These are phyloP conservation scores for Pezicula radicicola DNA, from an alignment of 2,329 filamentous ascomycete species.

Conservation along the genomic window DNA sequence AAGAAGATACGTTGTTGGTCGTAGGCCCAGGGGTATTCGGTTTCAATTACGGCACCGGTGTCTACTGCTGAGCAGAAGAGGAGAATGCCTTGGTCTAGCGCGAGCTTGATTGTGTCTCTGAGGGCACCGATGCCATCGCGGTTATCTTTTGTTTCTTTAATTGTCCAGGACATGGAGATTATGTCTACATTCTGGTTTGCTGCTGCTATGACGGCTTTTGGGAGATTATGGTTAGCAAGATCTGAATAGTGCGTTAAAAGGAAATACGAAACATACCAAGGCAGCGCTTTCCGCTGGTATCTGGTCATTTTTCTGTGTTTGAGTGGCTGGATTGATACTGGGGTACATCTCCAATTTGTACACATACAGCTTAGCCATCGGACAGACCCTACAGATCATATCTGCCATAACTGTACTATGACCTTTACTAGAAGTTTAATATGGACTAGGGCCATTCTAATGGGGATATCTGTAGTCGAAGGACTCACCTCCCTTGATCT, in stretches of 20 bases:
- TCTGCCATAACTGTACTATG: slow-evolving; percentile 30
- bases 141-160: slow-evolving; percentile 19
- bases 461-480: slow-evolving; percentile 17
- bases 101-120: too few relatives aligned
- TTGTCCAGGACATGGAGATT: slow-evolving; percentile 37
- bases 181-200: slow-evolving; percentile 28
- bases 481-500: slow-evolving; percentile 23
- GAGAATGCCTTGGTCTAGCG: slow-evolving; percentile 27
- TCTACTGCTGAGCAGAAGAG: slow-evolving; percentile 37
- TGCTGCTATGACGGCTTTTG: slow-evolving; percentile 29
- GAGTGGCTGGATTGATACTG: too few relatives aligned
- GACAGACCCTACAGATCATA: slow-evolving; percentile 25
- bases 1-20: slow-evolving; percentile 19
- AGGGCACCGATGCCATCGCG: slow-evolving; percentile 27
- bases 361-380: slow-evolving; percentile 19
- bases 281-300: slow-evolving; percentile 15
- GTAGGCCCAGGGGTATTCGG: slow-evolving; percentile 10
- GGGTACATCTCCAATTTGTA: slow-evolving; percentile 21
- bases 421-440: slow-evolving; percentile 25
- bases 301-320: slow-evolving; percentile 1
- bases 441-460: slow-evolving; percentile 9
- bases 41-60: slow-evolving; percentile 17
- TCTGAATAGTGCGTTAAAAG: slow-evolving; percentile 5
- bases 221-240: background rate
- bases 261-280: slow-evolving; percentile 24